Conservation (phyloP, 2,329 filamentous ascomycete genomes). For the Ophiostoma tasmaniense region DNA sequence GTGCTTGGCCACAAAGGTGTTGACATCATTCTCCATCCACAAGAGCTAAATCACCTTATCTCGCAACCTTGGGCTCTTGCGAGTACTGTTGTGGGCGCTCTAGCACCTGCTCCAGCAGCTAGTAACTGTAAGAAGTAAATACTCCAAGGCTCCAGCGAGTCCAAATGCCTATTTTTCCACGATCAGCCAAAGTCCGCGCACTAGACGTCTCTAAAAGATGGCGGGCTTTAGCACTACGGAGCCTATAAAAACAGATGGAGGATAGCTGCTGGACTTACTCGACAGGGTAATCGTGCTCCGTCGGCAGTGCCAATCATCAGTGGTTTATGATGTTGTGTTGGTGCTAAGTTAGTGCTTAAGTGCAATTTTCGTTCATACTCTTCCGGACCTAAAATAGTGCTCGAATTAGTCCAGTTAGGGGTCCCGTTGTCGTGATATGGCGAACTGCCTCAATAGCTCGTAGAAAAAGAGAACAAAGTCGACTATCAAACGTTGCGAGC, state of each 20-base stretch:
- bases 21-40: not conserved
- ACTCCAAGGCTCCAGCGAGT: not conserved
- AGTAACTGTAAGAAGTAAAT: not conserved
- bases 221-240: not conserved
- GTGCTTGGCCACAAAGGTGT: not conserved
- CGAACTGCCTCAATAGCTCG: not conserved
- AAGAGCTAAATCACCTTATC: not conserved
- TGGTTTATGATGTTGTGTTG: not conserved
- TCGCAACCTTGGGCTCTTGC: not conserved
- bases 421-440: not conserved
- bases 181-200: not conserved
- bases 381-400: not conserved
- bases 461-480: not conserved
- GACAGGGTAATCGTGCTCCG: not conserved
- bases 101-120: not conserved
- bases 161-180: not conserved
- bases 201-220: not conserved
- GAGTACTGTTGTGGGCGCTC: not conserved
- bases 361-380: not conserved
- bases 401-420: not conserved
- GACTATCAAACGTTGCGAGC: conserved; percentile 3
- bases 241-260: not conserved
- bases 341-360: not conserved
- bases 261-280: not conserved
- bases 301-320: not conserved